Base-by-base conservation (phyloP, 1,139 yeast genomes). In the Debaryomyces subglobosus region DNA sequence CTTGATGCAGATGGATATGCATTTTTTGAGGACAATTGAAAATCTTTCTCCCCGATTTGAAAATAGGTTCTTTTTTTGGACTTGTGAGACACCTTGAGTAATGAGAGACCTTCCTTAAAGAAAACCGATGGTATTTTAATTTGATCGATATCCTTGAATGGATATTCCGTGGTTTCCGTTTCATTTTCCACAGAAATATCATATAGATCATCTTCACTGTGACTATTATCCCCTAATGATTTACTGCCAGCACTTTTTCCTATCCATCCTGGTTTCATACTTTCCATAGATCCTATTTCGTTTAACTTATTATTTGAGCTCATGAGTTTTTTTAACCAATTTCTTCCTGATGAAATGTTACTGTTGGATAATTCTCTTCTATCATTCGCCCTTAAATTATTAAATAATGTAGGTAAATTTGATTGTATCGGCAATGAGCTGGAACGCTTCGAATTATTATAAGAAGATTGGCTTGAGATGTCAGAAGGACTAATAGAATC, bases 51-150 rank as follows among this genome's bases (percentile, higher is more conserved):
- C 46, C 74, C 75, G 5, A 76, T 64, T 45, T 60, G 64, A 20
- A 76, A 58, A 36, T 60, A 58, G 2, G 74, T 66, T 54, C 84
- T 77, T 35, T 84, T 82, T 56, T 78, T 80, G 51, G 90, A 87
- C 55, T 82, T 83, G 48, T 81, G 86, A 2, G 96, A 87, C 23
- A 88, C 80, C 56, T 89, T 80, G 33, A 86, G 63, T 50, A 89
- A 60, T 5, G 79, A 72, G 40, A 79, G 53, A 0, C 82, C 82
- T 21, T 74, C 78, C n/a, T 70, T 69, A 10, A 72, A 57, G 42
- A 78, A 64, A 3, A 56, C 50, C 2, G 50, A 45, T 2, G 64
- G 61, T 32, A 61, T 53, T 29, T 53, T 57, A 3, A 60, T 46
- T 9, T 55, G 56, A 2, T 56, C 59, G 15, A 53, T 47, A 34